Conservation (phyloP, 345 rosid genomes). For the Microthlaspi erraticum region DNA sequence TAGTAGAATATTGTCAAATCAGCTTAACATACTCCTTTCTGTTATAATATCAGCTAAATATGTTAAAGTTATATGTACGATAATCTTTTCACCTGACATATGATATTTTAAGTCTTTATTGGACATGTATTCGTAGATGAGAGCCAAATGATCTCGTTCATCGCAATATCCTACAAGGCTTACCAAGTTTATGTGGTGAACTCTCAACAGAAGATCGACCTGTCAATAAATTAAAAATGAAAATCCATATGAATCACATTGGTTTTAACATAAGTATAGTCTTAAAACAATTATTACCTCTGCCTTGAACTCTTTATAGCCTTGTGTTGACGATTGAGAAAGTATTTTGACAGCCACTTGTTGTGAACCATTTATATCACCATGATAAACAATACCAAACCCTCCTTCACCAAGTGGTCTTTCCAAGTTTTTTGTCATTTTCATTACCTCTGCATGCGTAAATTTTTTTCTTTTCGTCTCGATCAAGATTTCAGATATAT, state of each 20-base stretch:
- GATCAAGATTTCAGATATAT: not conserved
- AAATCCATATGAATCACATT: not conserved
- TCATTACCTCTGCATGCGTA: slow-evolving; percentile 40
- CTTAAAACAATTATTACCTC: slow-evolving; percentile 1
- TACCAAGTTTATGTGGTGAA: slow-evolving; percentile 52
- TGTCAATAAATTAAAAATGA: not conserved
- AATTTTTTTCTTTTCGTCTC: slow-evolving; percentile 35
- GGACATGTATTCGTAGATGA: slow-evolving; percentile 52
- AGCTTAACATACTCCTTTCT: not conserved
- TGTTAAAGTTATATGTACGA: not conserved
- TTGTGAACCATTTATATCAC: slow-evolving; percentile 30
- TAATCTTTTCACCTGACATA: slow-evolving; percentile 18
- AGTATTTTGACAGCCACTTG: slow-evolving; percentile 38
- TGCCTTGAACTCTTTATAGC: slow-evolving; percentile 39
- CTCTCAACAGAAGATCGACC: slow-evolving; percentile 49
- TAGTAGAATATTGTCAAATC: not conserved
- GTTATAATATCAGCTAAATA: not conserved
- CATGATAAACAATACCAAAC: slow-evolving; percentile 60
- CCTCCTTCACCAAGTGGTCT: slow-evolving; percentile 58
- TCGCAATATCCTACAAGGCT: slow-evolving; percentile 46
- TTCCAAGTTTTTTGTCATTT: slow-evolving; percentile 50
- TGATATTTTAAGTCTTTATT: slow-evolving; percentile 27
- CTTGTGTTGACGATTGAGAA: slow-evolving; percentile 33
- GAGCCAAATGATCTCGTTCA: slow-evolving; percentile 39
- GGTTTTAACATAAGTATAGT: not conserved